Base-by-base conservation (phyloP, 1,284 basidiomycete species). In the Heterobasidion occidentale region DNA sequence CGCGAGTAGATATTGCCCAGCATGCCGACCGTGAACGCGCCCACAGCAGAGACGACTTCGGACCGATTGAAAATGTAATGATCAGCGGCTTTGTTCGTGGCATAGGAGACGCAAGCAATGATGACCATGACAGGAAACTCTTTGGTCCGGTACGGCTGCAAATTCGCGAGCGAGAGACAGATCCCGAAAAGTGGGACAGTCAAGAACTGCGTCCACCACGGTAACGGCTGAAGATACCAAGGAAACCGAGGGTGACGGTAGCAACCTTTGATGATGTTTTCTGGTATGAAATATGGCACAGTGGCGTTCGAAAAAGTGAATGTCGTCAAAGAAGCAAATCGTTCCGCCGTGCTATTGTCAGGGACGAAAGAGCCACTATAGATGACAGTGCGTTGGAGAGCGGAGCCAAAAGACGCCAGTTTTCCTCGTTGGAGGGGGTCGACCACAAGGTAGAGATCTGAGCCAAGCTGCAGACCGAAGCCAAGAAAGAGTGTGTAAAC, bases 401-500 rank as follows among this genome's bases (percentile, higher is more conserved):
- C 77, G 2, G 75, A 72, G 17, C 81, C 75, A 15, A 88, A 71
- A 15, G 72, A 69, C 20, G 79, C 70, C 14, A 89, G 76, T 34
- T 77, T 73, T 46, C 70, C 70, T 17, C 86, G 81, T 15, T 82
- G 80, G 1, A 68, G 63, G 1, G 73, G 79, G 66, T 94, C 91
- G 58, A 94, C 74, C 27, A 94, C 77, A 56, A 92, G 84, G 65
- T 86, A 94, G 20, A 94, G 73, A 65, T 94, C 92, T 4, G 88
- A 92, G 42, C 92, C 92, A 58, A 94, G 90, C 60, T 92, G 88
- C 52, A 95, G 78, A 54, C 91, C 91, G 68, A 94, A 94, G 1
- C 92, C 92, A 35, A 94, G 71, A 69, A 93, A 93, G n/a, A 94
- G 75, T 0, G 91, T 92, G 66, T 93, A 94, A 54, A 94, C 93